A percentile compares a stretch with the other conserved stretches of the same genome.
These are phyloP conservation scores for Nothophoma quercina DNA, from an alignment of 2,329 filamentous ascomycete genomes.

Conservation along the genomic window DNA sequence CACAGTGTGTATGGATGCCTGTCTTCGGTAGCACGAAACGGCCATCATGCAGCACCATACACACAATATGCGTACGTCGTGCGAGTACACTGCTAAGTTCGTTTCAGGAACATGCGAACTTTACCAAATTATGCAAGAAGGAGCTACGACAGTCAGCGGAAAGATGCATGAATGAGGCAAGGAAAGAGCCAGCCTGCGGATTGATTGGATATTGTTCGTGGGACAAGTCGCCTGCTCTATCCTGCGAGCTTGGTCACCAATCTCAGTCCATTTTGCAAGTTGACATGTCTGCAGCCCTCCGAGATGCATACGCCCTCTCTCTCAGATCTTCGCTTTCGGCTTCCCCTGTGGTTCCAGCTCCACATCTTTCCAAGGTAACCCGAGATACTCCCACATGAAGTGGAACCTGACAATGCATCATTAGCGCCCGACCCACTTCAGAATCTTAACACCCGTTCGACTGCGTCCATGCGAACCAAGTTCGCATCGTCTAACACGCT, in stretches of 20 bases:
- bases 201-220: neutral
- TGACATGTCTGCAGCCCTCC: constrained; percentile 1
- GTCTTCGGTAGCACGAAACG: constrained; percentile 26
- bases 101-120: neutral
- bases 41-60: constrained; percentile 20
- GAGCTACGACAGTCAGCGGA: neutral
- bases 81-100: constrained; percentile 7
- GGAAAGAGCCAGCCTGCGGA: neutral
- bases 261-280: neutral
- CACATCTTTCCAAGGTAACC: constrained; percentile 65
- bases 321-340: constrained; percentile 42
- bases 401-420: constrained; percentile 61
- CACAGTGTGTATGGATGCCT: neutral
- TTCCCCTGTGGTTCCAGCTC: constrained; percentile 49
- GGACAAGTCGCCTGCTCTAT: neutral
- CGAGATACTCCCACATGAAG: constrained; percentile 73
- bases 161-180: neutral
- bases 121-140: neutral
- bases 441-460: constrained; percentile 6
- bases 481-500: constrained; percentile 20
- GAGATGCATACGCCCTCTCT: neutral
- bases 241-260: constrained; percentile 1
- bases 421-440: constrained; percentile 21
- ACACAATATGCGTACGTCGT: constrained; percentile 5
- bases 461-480: constrained; percentile 20